A percentile compares a stretch with the other conserved stretches of the same genome.
These are phyloP conservation scores for Magnaporthiopsis rhizophila DNA, from an alignment of 2,329 filamentous ascomycete species.

Conservation along the genomic window DNA sequence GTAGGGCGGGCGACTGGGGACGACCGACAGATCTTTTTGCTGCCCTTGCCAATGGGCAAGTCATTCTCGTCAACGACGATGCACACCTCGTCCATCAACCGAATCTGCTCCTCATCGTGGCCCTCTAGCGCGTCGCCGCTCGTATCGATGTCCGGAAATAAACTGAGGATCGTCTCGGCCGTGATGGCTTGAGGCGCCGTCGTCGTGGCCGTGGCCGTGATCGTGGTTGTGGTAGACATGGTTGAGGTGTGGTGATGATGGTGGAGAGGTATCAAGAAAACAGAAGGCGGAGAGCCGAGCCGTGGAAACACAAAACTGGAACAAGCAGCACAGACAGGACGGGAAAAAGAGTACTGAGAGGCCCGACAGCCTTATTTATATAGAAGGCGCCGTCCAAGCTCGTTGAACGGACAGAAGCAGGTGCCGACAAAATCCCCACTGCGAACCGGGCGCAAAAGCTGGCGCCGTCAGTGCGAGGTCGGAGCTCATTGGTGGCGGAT, in stretches of 20 bases:
- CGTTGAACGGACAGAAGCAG: neutral
- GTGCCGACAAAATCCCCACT: neutral
- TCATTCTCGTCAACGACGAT: slow-evolving; percentile 94
- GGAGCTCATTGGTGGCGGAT: neutral
- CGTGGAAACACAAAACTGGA: neutral
- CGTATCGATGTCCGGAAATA: slow-evolving; percentile 79
- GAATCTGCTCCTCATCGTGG: slow-evolving; percentile 95
- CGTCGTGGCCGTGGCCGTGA: slow-evolving; percentile 29
- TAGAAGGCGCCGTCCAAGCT: neutral
- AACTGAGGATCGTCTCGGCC: slow-evolving; percentile 73
- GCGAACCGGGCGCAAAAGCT: neutral
- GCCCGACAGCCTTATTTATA: neutral
- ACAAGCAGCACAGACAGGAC: neutral
- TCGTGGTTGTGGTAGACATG: slow-evolving; percentile 16
- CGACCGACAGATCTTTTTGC: slow-evolving; percentile 89
- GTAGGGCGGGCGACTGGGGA: neutral
- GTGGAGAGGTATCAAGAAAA: neutral
- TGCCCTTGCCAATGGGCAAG: slow-evolving; percentile 85
- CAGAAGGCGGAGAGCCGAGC: neutral
- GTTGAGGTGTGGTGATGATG: neutral
- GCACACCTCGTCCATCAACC: slow-evolving; percentile 97
- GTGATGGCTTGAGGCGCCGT: slow-evolving; percentile 60
- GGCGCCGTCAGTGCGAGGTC: neutral
- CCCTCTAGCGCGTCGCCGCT: slow-evolving; percentile 70
- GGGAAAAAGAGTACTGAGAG: neutral